These are phyloP conservation scores for Eutrema salsugineum DNA, from an alignment of 441 rosid genomes.

Conservation along the genomic window DNA sequence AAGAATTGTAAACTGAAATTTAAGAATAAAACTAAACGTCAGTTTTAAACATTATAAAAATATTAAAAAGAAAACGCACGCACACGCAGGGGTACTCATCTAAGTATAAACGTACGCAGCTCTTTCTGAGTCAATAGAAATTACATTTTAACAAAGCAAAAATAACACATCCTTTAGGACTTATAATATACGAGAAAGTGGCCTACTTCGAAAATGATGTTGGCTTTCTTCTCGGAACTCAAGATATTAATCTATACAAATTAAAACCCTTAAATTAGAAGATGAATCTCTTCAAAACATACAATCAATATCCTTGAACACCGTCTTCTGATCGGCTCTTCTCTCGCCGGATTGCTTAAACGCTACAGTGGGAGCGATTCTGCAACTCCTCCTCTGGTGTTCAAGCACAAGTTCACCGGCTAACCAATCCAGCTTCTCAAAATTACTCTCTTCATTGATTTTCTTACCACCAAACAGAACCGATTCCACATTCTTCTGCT, in stretches of 20 bases:
- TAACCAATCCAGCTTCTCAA: slow-evolving; percentile 82
- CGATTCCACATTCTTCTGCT: slow-evolving; percentile 83
- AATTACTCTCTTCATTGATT: slow-evolving; percentile 64
- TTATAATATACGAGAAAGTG: neutral
- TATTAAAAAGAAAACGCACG: too few species aligned
- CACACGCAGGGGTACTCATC: too few species aligned
- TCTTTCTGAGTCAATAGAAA: neutral
- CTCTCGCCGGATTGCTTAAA: slow-evolving; percentile 63
- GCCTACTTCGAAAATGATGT: neutral
- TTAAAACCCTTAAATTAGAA: neutral
- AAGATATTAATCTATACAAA: slow-evolving; percentile 19
- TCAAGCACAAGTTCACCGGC: slow-evolving; percentile 83
- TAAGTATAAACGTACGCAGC: neutral
- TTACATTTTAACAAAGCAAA: neutral
- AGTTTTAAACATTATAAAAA: too few species aligned
- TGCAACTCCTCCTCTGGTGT: slow-evolving; percentile 89
- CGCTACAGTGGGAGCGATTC: slow-evolving; percentile 96
- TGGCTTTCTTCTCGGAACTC: neutral
- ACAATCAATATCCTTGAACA: slow-evolving; percentile 35
- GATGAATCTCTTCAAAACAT: slow-evolving; percentile 12
- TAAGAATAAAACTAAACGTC: too few species aligned
- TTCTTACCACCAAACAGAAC: slow-evolving; percentile 81
- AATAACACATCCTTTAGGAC: neutral
- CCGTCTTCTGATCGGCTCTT: slow-evolving; percentile 23
- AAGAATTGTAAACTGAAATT: too few species aligned